A percentile compares a stretch with the other conserved stretches of the same genome.
Evolutionary conservation across 2,329 filamentous ascomycete species (phyloP).

Genomic region (Amauroascus verrucosus): DNA sequence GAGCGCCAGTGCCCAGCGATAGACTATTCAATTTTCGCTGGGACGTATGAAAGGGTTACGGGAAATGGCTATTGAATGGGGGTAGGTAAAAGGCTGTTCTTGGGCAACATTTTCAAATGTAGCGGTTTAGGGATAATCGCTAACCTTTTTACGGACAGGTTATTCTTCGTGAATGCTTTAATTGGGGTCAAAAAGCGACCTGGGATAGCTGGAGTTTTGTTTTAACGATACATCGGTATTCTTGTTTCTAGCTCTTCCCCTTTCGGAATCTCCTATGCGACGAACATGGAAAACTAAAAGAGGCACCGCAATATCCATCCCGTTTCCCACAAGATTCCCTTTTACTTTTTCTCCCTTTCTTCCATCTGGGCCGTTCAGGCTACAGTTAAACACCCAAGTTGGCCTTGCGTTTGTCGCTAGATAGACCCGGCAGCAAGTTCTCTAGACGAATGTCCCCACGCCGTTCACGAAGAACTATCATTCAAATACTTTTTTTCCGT

Average conservation of each 20-base stretch:
- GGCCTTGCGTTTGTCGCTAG: conserved; percentile 2
- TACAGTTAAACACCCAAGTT: neutral
- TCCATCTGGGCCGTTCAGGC: neutral
- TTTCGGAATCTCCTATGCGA: conserved; percentile 2
- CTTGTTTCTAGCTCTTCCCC: neutral
- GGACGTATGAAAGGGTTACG: conserved; percentile 15
- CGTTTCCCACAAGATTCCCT: neutral
- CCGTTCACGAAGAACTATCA: conserved; percentile 5
- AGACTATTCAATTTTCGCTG: conserved; percentile 21
- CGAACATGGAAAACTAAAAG: neutral
- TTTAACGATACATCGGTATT: neutral
- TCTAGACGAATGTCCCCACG: neutral
- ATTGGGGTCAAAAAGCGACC: neutral
- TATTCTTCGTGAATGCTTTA: conserved; percentile 2
- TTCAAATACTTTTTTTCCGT: neutral
- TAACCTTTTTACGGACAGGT: too few species aligned
- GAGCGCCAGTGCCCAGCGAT: conserved; percentile 57
- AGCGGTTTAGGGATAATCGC: too few species aligned
- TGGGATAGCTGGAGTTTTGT: conserved; percentile 3
- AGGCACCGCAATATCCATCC: neutral
- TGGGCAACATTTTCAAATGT: too few species aligned
- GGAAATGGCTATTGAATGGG: conserved; percentile 6
- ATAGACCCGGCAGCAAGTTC: conserved; percentile 6
- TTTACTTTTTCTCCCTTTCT: neutral
- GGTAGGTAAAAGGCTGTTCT: conserved; percentile 1